Evolutionary conservation across 2,329 filamentous ascomycete species (phyloP).

Genomic region (Zalaria sp.): DNA sequence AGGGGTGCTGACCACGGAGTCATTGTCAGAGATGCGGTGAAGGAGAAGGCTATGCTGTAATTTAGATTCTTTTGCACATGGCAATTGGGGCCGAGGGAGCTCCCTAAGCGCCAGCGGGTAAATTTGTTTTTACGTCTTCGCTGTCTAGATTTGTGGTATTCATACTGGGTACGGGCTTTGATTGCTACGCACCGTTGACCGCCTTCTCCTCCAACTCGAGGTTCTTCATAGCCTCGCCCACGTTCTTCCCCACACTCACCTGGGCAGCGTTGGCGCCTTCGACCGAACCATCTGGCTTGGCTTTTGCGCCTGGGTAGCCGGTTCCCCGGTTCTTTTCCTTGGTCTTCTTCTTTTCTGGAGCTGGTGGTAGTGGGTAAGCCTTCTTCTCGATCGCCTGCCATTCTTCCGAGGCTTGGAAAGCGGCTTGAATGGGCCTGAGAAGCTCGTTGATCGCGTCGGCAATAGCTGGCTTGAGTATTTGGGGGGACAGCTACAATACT

Average conservation of each 20-base stretch:
- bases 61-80: no score
- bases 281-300: conserved; percentile 30
- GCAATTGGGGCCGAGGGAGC: no score
- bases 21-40: conserved; percentile 14
- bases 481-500: conserved; percentile 54
- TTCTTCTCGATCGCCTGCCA: conserved; percentile 67
- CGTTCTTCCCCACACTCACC: conserved; percentile 26
- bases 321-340: conserved; percentile 62
- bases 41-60: conserved; percentile 18
- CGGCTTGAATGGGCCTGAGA: conserved; percentile 61
- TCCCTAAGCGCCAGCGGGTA: no score
- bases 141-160: no score
- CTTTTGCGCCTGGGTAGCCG: conserved; percentile 36
- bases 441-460: conserved; percentile 58
- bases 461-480: conserved; percentile 76
- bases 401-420: conserved; percentile 55
- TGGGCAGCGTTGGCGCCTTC: conserved; percentile 26
- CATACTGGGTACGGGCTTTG: background rate
- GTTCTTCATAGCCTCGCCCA: conserved; percentile 24
- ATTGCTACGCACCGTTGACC: background rate
- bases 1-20: conserved; percentile 17
- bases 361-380: conserved; percentile 63
- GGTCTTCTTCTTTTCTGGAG: conserved; percentile 52
- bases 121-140: no score
- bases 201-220: conserved; percentile 10